Evolutionary conservation across 768 basidiomycete genomes (phyloP).

Genomic region (Mycena epipterygia): DNA sequence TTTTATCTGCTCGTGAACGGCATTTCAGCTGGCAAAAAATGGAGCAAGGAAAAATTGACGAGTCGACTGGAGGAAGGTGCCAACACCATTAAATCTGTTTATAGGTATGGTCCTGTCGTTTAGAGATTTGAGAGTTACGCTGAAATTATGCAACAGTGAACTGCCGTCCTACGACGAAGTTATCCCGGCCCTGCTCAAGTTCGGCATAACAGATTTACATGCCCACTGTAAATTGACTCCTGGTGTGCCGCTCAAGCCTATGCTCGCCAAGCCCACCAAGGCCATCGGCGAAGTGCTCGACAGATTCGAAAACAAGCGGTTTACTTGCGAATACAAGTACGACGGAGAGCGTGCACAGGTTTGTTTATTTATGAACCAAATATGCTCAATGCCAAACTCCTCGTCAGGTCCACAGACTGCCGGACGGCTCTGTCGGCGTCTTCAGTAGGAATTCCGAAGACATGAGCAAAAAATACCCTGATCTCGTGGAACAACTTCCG

Average conservation of each 20-base stretch:
- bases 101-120: constrained; percentile 71
- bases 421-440: constrained; percentile 87
- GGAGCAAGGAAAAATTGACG: constrained; percentile 80
- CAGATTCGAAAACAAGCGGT: constrained; percentile 93
- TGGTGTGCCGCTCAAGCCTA: constrained; percentile 96
- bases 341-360: constrained; percentile 98
- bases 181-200: constrained; percentile 88
- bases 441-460: constrained; percentile 99
- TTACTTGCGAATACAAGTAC: constrained; percentile 99
- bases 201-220: constrained; percentile 78
- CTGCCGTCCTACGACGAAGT: constrained; percentile 93
- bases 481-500: constrained; percentile 94
- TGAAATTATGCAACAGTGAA: constrained; percentile 68
- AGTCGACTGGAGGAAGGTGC: constrained; percentile 82
- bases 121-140: neutral
- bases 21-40: constrained; percentile 75
- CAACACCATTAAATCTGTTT: constrained; percentile 88
- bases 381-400: neutral
- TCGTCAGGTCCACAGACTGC: constrained; percentile 85
- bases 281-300: constrained; percentile 98
- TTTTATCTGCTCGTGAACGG: constrained; percentile 17
- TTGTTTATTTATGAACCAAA: constrained; percentile 7
- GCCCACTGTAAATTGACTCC: constrained; percentile 92
- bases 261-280: constrained; percentile 99
- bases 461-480: constrained; percentile 99